These are phyloP conservation scores for Phaeoacremonium minimum DNA, from an alignment of 2,329 filamentous ascomycete genomes.

Conservation along the genomic window DNA sequence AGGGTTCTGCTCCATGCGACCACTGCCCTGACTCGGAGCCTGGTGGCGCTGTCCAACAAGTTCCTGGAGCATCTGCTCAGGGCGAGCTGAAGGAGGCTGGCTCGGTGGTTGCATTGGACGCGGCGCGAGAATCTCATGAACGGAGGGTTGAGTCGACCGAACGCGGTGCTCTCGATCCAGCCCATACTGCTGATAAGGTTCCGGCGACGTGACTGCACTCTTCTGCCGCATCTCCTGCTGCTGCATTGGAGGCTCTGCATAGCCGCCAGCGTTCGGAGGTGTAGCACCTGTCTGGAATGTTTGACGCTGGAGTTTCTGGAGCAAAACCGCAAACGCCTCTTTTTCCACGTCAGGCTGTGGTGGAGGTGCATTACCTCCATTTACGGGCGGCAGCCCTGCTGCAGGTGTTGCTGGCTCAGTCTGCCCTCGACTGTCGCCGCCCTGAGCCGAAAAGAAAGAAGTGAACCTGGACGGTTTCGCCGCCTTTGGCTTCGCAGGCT, in stretches of 20 bases:
- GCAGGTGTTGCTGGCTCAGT: slow-evolving; percentile 44
- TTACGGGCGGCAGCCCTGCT: slow-evolving; percentile 18
- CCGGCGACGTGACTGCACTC: slow-evolving; percentile 39
- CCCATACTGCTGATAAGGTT: slow-evolving; percentile 41
- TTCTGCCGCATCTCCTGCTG: slow-evolving; percentile 23
- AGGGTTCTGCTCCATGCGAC: slow-evolving; percentile 36
- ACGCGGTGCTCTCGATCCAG: slow-evolving; percentile 36
- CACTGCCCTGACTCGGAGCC: slow-evolving; percentile 44
- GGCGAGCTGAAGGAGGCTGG: slow-evolving; percentile 42
- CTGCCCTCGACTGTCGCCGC: slow-evolving; percentile 38
- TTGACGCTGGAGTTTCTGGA: slow-evolving; percentile 73
- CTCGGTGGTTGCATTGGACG: slow-evolving; percentile 35
- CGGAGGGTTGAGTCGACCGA: slow-evolving; percentile 29
- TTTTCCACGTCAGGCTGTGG: slow-evolving; percentile 62
- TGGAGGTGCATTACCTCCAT: slow-evolving; percentile 3
- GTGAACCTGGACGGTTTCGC: slow-evolving; percentile 80
- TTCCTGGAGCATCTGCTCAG: slow-evolving; percentile 59
- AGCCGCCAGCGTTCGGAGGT: slow-evolving; percentile 37
- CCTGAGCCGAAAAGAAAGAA: slow-evolving; percentile 67
- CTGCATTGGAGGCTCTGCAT: slow-evolving; percentile 29
- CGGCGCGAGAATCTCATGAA: slow-evolving; percentile 50
- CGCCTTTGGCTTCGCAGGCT: slow-evolving; percentile 51
- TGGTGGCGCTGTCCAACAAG: slow-evolving; percentile 56
- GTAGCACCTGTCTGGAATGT: slow-evolving; percentile 36
- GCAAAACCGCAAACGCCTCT: slow-evolving; percentile 77